Evolutionary conservation across 768 basidiomycete species (phyloP).

Genomic region (Termitomyces sp.): DNA sequence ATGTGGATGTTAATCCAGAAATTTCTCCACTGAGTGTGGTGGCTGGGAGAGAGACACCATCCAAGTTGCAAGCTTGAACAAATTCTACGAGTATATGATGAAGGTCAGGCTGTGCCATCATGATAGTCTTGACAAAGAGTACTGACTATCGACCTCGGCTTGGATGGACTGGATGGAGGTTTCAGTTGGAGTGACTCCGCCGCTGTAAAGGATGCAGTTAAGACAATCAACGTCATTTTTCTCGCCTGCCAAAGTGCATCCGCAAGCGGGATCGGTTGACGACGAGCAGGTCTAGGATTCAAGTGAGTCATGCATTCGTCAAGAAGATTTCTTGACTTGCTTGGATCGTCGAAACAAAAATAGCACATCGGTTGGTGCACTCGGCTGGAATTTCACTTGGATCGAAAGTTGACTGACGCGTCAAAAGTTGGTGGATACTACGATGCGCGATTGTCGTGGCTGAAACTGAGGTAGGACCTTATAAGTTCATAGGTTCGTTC

Average conservation of each 20-base stretch:
- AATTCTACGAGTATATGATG: conserved; percentile 6
- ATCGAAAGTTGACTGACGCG: conserved; percentile 11
- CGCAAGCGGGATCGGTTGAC: neutral
- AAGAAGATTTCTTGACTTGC: neutral
- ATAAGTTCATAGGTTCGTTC: neutral
- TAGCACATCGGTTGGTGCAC: conserved; percentile 6
- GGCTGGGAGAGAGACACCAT: conserved; percentile 11
- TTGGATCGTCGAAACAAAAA: neutral
- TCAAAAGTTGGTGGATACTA: conserved; percentile 10
- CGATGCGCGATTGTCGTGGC: conserved; percentile 5
- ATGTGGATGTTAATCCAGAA: conserved; percentile 2
- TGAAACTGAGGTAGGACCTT: neutral
- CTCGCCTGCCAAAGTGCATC: conserved; percentile 10
- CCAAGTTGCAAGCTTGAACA: conserved; percentile 5
- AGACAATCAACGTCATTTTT: conserved; percentile 10
- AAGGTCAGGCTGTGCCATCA: neutral
- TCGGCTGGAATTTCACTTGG: conserved; percentile 8
- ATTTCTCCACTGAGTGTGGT: conserved; percentile 13
- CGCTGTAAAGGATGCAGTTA: conserved; percentile 10
- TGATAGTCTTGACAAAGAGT: neutral
- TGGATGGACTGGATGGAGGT: neutral
- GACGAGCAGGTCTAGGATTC: conserved; percentile 4
- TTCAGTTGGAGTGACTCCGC: neutral
- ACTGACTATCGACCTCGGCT: conserved; percentile 9
- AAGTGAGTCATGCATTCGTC: neutral